These are phyloP conservation scores for Arabidopsis suecica DNA, from an alignment of 345 rosid species.

Conservation along the genomic window DNA sequence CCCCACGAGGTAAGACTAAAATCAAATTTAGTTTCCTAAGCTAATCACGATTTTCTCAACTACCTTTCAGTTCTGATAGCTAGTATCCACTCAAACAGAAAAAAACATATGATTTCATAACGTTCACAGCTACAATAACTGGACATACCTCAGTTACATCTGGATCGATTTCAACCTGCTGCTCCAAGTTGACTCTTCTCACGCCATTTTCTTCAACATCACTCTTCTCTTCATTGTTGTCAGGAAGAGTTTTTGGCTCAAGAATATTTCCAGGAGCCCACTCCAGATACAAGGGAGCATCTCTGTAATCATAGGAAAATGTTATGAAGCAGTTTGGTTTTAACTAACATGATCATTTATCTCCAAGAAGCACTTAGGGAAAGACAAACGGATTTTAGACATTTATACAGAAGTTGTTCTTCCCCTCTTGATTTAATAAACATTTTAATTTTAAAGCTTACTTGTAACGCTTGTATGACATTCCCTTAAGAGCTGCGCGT, in stretches of 20 bases:
- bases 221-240: slow-evolving; percentile 46
- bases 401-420: slow-evolving; percentile 11
- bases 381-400: neutral
- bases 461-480: slow-evolving; percentile 92
- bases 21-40: neutral
- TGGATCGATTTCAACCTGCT: slow-evolving; percentile 70
- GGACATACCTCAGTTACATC: slow-evolving; percentile 78
- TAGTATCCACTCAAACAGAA: neutral
- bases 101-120: neutral
- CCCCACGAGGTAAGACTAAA: neutral
- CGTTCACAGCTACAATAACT: slow-evolving; percentile 18
- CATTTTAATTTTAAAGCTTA: slow-evolving; percentile 50
- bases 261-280: slow-evolving; percentile 92
- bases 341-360: slow-evolving; percentile 7
- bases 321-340: slow-evolving; percentile 18
- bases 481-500: slow-evolving; percentile 82
- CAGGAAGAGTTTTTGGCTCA: slow-evolving; percentile 46
- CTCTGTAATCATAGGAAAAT: slow-evolving; percentile 58
- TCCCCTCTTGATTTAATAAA: slow-evolving; percentile 13
- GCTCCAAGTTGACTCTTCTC: slow-evolving; percentile 69
- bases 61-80: slow-evolving; percentile 16
- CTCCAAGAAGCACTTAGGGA: slow-evolving; percentile 4
- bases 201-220: slow-evolving; percentile 64
- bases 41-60: slow-evolving; percentile 27
- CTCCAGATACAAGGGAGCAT: slow-evolving; percentile 88